These are phyloP conservation scores for Lophiotrema nucula DNA, from an alignment of 495 filamentous ascomycete genomes.

Conservation along the genomic window DNA sequence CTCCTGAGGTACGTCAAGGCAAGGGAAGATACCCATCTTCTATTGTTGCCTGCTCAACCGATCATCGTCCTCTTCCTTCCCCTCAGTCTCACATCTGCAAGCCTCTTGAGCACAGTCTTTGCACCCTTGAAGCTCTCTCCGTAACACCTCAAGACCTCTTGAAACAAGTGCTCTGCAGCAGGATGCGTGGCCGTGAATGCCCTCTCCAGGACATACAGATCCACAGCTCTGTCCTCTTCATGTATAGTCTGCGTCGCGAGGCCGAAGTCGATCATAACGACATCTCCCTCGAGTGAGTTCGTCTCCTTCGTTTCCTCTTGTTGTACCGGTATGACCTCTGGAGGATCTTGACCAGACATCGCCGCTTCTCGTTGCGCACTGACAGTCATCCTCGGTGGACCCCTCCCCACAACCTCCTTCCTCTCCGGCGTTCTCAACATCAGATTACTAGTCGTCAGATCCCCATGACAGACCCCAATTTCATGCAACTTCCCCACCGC, in stretches of 20 bases:
- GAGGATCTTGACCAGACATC: background rate
- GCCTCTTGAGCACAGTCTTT: slow-evolving; percentile 63
- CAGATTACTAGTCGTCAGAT: slow-evolving; percentile 96
- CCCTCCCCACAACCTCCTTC: background rate
- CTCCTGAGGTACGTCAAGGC: background rate
- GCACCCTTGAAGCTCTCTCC: slow-evolving; percentile 58
- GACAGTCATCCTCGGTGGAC: background rate
- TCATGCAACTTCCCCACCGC: slow-evolving; percentile 79
- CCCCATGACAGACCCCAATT: slow-evolving; percentile 84
- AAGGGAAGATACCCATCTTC: background rate
- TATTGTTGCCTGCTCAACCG: no score
- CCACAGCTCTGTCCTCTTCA: slow-evolving; percentile 93
- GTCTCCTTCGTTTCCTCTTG: background rate
- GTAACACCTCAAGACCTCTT: slow-evolving; percentile 61
- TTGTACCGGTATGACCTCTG: background rate
- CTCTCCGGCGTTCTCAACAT: slow-evolving; percentile 59
- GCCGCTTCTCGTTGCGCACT: slow-evolving; percentile 17
- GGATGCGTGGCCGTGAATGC: slow-evolving; percentile 97
- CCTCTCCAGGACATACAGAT: slow-evolving; percentile 93
- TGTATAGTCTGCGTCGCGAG: slow-evolving; percentile 76
- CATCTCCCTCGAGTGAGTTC: slow-evolving; percentile 55
- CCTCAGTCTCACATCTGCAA: slow-evolving; percentile 93
- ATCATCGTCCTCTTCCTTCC: slow-evolving; percentile 98
- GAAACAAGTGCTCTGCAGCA: slow-evolving; percentile 73
- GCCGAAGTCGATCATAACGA: slow-evolving; percentile 94